Evolutionary conservation across 2,329 filamentous ascomycete genomes (phyloP).

Genomic region (Epichloe sp.): DNA sequence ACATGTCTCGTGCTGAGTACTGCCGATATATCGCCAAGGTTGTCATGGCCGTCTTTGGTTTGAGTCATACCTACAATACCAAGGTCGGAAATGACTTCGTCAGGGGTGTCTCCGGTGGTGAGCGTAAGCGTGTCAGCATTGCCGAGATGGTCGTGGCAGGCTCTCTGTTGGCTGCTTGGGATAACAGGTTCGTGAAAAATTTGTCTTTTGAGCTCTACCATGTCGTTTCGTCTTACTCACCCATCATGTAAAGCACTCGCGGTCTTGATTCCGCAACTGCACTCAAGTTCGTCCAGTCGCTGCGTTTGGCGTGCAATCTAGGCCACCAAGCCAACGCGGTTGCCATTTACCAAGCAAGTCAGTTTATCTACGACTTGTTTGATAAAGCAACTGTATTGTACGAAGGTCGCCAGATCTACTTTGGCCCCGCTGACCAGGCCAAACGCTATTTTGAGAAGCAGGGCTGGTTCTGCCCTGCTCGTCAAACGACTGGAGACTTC

Average conservation of each 20-base stretch:
- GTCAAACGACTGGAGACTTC: slow-evolving; percentile 59
- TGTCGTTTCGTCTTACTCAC: background rate
- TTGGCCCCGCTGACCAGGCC: slow-evolving; percentile 47
- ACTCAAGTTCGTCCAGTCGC: slow-evolving; percentile 55
- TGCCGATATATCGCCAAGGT: slow-evolving; percentile 50
- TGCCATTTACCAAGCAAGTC: slow-evolving; percentile 60
- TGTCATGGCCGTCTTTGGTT: slow-evolving; percentile 58
- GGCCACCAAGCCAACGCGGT: slow-evolving; percentile 48
- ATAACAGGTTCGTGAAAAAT: slow-evolving; percentile 37
- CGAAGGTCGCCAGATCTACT: slow-evolving; percentile 67
- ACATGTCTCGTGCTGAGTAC: slow-evolving; percentile 47
- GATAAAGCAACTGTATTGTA: slow-evolving; percentile 66
- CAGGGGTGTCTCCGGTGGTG: slow-evolving; percentile 57
- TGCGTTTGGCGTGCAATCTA: slow-evolving; percentile 53
- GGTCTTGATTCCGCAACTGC: slow-evolving; percentile 65
- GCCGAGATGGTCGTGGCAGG: slow-evolving; percentile 61
- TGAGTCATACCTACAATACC: slow-evolving; percentile 58
- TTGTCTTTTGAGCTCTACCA: background rate
- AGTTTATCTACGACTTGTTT: slow-evolving; percentile 58
- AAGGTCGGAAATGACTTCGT: slow-evolving; percentile 65
- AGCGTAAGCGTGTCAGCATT: slow-evolving; percentile 70
- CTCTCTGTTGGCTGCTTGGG: slow-evolving; percentile 49
- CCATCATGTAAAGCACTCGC: slow-evolving; percentile 32
- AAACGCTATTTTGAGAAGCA: slow-evolving; percentile 53
- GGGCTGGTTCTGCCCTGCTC: slow-evolving; percentile 53